Evolutionary conservation across 1,284 basidiomycete genomes (phyloP), one percentile per base, ranked within the genome.

Genomic region (Thecaphora thlaspeos): DNA sequence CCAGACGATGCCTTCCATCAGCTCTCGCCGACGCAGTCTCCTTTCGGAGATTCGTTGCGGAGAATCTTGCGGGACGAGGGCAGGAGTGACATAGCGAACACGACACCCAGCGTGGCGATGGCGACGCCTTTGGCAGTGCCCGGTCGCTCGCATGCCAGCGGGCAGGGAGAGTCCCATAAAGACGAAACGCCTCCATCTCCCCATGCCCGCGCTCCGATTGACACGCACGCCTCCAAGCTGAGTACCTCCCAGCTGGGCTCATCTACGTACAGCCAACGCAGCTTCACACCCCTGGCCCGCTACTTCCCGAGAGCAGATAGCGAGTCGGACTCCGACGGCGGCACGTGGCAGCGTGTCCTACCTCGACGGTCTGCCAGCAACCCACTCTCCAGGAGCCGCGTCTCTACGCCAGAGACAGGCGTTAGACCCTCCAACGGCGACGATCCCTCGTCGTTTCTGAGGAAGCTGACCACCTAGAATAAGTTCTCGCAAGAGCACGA

Each of bases 301-400:
- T 14, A 34, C 32, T 40, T 21, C 15, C n/a, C 38, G 38, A 4
- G n/a, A 5, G 21, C 19, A 30, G n/a, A 21, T 22, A 28, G 32
- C 17, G 62, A 65, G 14, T 65, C 62, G 8, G 62, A 65, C 32
- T 65, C 62, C 0, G 62, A 65, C 23, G 62, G 62, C 28, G 62
- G 62, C 18, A 58, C 54, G 2, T 65, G 62, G 62, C 62, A 65
- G 22, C 41, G 58, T 24, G 62, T 65, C 1, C 26, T 65, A 43
- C 62, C 62, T 4, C 39, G 62, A 40, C 54, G 62, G 4, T 40
- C 38, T 12, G 38, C 38, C 4, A 40, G 38, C 38, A 40, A 21
- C 38, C 21, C 38, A 3, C n/a, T 40, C 9, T 40, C 38, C 10
- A 19, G 15, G 21, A 40, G 38, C 38, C 38, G 38, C n/a, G 18